Conservation (phyloP, 495 filamentous ascomycete species). For the Lasiosphaeriaceae sp. region DNA sequence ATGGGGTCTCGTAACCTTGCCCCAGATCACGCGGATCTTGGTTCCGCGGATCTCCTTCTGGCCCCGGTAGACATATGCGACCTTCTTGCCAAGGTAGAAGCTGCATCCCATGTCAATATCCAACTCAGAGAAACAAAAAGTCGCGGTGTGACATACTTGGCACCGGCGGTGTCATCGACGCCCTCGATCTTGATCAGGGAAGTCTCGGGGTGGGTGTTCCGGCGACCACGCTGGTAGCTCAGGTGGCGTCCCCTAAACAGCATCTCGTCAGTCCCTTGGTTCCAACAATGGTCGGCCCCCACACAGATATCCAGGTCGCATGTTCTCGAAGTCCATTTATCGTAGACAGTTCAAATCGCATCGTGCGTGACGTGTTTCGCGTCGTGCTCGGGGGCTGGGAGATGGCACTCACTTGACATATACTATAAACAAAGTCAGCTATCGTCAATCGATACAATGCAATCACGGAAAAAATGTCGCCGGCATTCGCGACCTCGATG, state of each 20-base stretch:
- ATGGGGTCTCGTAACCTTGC: constrained; percentile 93
- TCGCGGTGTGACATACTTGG: constrained; percentile 59
- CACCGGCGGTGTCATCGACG: constrained; percentile 80
- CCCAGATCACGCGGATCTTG: constrained; percentile 99
- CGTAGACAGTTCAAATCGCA: neutral
- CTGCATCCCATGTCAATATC: constrained; percentile 37
- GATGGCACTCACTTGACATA: constrained; percentile 81
- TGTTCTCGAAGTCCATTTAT: too few relatives aligned
- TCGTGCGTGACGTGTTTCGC: constrained; percentile 8
- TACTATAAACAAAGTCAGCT: constrained; percentile 53
- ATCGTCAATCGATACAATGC: constrained; percentile 4
- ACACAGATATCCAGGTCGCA: constrained; percentile 4
- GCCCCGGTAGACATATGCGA: constrained; percentile 95
- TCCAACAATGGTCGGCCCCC: neutral
- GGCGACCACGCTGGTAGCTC: constrained; percentile 88
- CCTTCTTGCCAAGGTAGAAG: constrained; percentile 93
- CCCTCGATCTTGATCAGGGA: constrained; percentile 95
- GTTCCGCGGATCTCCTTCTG: constrained; percentile 88
- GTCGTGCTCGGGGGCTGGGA: constrained; percentile 25
- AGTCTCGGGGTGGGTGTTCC: constrained; percentile 78
- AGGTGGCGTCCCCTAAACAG: constrained; percentile 77
- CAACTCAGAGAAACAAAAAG: constrained; percentile 2
- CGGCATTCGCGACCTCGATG: constrained; percentile 5
- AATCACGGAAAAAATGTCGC: neutral
- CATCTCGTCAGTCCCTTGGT: constrained; percentile 27